A percentile compares a stretch with the other conserved stretches of the same genome.
These are phyloP conservation scores for Pisolithus orientalis DNA, from an alignment of 768 basidiomycete species.

Conservation along the genomic window DNA sequence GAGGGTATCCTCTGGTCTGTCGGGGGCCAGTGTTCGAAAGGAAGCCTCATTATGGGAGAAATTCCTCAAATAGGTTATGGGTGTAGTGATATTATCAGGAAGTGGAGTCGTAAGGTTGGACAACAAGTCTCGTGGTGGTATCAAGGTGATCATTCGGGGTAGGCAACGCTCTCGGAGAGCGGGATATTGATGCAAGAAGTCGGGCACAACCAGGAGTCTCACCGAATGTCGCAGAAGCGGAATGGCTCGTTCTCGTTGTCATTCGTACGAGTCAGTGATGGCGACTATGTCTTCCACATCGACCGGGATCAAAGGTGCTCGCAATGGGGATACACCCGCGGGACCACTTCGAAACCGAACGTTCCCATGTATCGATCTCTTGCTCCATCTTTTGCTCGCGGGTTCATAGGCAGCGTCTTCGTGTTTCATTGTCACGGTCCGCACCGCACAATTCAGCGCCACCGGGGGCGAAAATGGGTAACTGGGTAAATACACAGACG, in stretches of 20 bases:
- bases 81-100: slow-evolving; percentile 1
- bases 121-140: not conserved
- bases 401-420: too few relatives aligned
- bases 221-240: not conserved
- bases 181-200: slow-evolving; percentile 1
- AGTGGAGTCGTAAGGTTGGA: not conserved
- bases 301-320: not conserved
- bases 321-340: slow-evolving; percentile 4
- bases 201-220: not conserved
- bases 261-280: not conserved
- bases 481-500: slow-evolving; percentile 7
- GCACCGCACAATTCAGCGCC: not conserved
- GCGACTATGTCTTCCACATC: not conserved
- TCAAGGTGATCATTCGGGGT: slow-evolving; percentile 6
- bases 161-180: too few relatives aligned
- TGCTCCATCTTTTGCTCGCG: too few relatives aligned
- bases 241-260: slow-evolving; percentile 1
- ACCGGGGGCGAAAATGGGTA: slow-evolving; percentile 17
- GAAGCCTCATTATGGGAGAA: not conserved
- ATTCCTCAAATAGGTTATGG: not conserved
- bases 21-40: slow-evolving; percentile 12
- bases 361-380: too few relatives aligned
- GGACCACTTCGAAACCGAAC: slow-evolving; percentile 6
- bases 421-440: too few relatives aligned
- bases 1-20: slow-evolving; percentile 6